Evolutionary conservation across 306 rosid genomes (phyloP).

Genomic region (Quercus wislizeni): DNA sequence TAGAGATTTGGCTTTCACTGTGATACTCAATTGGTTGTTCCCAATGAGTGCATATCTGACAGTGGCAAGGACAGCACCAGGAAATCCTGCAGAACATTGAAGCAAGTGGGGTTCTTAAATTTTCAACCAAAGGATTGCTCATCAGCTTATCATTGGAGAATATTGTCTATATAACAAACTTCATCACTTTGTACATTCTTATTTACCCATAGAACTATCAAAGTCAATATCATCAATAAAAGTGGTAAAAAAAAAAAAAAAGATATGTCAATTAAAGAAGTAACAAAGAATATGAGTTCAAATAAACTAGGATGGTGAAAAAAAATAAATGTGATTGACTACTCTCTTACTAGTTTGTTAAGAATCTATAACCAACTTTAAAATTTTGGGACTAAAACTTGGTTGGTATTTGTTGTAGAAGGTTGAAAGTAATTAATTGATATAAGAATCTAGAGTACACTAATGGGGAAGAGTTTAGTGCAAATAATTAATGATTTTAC

Average conservation of each 20-base stretch:
- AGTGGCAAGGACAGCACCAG: conserved; percentile 61
- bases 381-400: no score
- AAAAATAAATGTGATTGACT: no score
- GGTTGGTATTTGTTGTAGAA: background rate
- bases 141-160: background rate
- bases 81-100: conserved; percentile 60
- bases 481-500: background rate
- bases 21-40: conserved; percentile 36
- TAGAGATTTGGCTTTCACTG: conserved; percentile 65
- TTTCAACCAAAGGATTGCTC: background rate
- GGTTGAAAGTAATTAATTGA: background rate
- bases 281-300: no score
- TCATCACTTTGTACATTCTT: background rate
- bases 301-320: no score
- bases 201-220: background rate
- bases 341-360: no score
- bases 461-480: background rate
- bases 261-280: no score
- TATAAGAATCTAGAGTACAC: background rate
- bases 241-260: no score
- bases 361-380: no score
- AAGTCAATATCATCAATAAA: background rate
- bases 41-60: conserved; percentile 54
- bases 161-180: background rate
- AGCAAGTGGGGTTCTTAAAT: background rate